Conservation (phyloP, 306 rosid genomes). For the Arachis stenosperma region DNA sequence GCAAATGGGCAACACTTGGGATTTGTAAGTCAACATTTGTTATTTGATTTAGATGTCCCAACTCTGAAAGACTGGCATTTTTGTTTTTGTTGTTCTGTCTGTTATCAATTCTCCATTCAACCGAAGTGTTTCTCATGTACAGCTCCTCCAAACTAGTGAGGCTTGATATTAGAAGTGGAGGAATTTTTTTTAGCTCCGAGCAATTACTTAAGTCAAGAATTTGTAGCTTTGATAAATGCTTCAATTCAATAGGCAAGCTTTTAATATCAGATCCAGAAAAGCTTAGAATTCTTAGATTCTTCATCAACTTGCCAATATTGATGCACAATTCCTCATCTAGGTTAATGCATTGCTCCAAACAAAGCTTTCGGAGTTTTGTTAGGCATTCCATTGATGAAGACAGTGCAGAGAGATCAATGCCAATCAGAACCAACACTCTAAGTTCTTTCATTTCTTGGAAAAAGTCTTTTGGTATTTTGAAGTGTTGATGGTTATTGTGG, state of each 20-base stretch:
- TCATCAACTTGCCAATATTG: constrained; percentile 44
- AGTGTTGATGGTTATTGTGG: background rate
- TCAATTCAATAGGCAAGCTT: constrained; percentile 40
- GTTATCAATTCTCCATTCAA: constrained; percentile 28
- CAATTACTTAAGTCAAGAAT: constrained; percentile 50
- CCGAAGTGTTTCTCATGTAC: constrained; percentile 43
- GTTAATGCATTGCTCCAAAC: constrained; percentile 28
- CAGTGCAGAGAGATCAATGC: background rate
- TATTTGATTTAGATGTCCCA: background rate
- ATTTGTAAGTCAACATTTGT: background rate
- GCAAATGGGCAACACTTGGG: background rate
- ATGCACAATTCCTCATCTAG: constrained; percentile 33
- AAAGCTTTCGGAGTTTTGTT: constrained; percentile 34
- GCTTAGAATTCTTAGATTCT: constrained; percentile 51
- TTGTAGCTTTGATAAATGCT: constrained; percentile 38
- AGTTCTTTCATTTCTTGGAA: constrained; percentile 11
- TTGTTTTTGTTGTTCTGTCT: background rate
- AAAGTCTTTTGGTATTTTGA: background rate
- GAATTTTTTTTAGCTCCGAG: constrained; percentile 40
- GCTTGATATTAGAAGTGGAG: constrained; percentile 38
- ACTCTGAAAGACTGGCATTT: background rate
- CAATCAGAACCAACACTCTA: constrained; percentile 26
- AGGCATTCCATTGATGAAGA: constrained; percentile 24
- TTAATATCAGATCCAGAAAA: constrained; percentile 35
- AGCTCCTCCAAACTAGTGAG: constrained; percentile 47